These are phyloP conservation scores for Inonotus obliquus DNA, from an alignment of 1,284 basidiomycete species.

Conservation along the genomic window DNA sequence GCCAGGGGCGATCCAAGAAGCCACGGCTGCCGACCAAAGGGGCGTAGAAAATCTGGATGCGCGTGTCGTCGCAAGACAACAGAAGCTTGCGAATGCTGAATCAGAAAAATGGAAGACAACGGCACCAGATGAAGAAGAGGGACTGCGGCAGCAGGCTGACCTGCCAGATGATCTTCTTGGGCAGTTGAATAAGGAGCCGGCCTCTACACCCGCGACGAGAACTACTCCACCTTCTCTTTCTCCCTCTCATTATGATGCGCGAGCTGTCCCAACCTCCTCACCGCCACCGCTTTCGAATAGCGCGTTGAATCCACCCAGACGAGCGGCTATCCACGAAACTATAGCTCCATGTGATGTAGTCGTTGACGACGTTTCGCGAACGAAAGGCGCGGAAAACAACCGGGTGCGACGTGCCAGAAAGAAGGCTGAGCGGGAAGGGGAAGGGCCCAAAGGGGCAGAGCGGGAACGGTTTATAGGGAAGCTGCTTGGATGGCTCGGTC, in stretches of 20 bases:
- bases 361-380: no score
- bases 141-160: neutral
- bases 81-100: neutral
- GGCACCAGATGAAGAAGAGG: neutral
- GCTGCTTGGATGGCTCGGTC: constrained; percentile 3
- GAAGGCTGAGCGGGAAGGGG: constrained; percentile 1
- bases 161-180: neutral
- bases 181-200: neutral
- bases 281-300: no score
- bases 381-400: neutral
- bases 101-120: neutral
- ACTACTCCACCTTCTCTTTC: no score
- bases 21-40: neutral
- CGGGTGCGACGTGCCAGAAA: neutral
- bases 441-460: neutral
- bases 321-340: no score
- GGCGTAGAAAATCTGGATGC: no score
- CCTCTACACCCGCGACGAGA: neutral
- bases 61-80: neutral
- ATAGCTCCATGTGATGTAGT: no score
- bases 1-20: neutral
- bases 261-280: no score
- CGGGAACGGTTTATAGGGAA: no score
- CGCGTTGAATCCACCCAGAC: no score
- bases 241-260: no score